Evolutionary conservation across 768 basidiomycete genomes (phyloP), one percentile per base, ranked within the genome.

Genomic region (Kwoniella sp.): DNA sequence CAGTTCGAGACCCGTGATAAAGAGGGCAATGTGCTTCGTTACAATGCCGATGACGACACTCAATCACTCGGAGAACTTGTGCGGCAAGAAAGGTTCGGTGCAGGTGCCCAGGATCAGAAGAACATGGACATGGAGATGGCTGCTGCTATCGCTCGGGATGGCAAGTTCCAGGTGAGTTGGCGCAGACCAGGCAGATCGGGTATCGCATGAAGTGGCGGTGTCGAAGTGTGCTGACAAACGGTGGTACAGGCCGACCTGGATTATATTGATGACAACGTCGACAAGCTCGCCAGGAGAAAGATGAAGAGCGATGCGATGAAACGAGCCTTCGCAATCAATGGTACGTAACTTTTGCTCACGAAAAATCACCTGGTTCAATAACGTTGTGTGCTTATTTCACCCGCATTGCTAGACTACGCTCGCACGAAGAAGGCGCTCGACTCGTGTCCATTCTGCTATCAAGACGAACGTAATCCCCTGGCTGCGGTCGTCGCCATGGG

Each of bases 251-350:
- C 89, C 68, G 86, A 94, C 71, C 82, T 94, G 30, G 96, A 97
- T 50, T 98, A 98, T 70, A 88, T 96, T 67, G 96, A 99, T 69
- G 96, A 98, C 68, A 95, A 97, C 77, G 93, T 92, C 0, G 95
- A 95, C 73, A 88, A 88, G 69, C 84, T 98, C 0, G 91, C 90
- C 40, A 83, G 94, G 60, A 88, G 92, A 80, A 98, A 95, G 81
- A 93, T 97, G 91, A 90, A 93, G 55, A 87, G 88, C 3, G 95
- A 98, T 73, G 91, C 89, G 22, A 92, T 96, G 89, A 98, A 93
- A 79, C 86, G 94, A 49, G 90, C 92, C 69, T 99, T 97, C 78
- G 96, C 96, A 13, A 90, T 99, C 67, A 87, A 97, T 63, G 94
- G 93, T 91, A 66, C 40, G 84, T 77, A 9, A 7, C 21, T 5